phyloP scores from a whole-genome alignment of 441 rosid genomes.

The Melastoma candidum region DNA sequence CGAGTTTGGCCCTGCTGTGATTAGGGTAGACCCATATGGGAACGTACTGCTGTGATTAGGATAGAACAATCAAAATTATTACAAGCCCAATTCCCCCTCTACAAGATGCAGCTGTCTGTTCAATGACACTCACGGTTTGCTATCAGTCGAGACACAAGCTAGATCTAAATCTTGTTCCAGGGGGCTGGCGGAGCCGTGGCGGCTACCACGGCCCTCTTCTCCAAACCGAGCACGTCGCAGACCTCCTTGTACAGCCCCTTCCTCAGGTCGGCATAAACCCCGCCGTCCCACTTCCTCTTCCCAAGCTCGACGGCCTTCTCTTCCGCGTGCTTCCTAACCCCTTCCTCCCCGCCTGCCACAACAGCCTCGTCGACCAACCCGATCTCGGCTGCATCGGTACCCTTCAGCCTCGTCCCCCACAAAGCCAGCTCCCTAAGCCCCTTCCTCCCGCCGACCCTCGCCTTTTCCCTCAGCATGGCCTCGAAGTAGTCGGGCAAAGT shows the following conservation, averaged over 20 bases:
- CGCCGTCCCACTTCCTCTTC: conserved; percentile 43
- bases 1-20: conserved; percentile 82
- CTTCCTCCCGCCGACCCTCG: conserved; percentile 17
- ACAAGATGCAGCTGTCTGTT: no score
- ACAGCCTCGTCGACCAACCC: conserved; percentile 32
- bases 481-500: conserved; percentile 41
- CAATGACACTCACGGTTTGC: no score
- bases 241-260: conserved; percentile 43
- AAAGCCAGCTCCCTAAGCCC: conserved; percentile 39
- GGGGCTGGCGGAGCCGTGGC: not conserved
- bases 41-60: conserved; percentile 28
- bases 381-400: conserved; percentile 37
- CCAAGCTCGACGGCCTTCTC: conserved; percentile 33
- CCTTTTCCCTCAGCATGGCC: conserved; percentile 31
- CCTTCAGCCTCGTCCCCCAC: conserved; percentile 41
- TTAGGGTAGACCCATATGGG: conserved; percentile 80
- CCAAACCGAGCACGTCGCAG: conserved; percentile 36
- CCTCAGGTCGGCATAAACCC: conserved; percentile 41
- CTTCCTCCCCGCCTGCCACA: conserved; percentile 29
- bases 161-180: no score
- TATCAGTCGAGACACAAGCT: no score
- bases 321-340: conserved; percentile 27
- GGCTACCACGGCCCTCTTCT: conserved; percentile 9
- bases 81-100: no score
- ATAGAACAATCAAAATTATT: no score